phyloP scores from a whole-genome alignment of 139 green algal genomes.

The Ulvella scutata region DNA sequence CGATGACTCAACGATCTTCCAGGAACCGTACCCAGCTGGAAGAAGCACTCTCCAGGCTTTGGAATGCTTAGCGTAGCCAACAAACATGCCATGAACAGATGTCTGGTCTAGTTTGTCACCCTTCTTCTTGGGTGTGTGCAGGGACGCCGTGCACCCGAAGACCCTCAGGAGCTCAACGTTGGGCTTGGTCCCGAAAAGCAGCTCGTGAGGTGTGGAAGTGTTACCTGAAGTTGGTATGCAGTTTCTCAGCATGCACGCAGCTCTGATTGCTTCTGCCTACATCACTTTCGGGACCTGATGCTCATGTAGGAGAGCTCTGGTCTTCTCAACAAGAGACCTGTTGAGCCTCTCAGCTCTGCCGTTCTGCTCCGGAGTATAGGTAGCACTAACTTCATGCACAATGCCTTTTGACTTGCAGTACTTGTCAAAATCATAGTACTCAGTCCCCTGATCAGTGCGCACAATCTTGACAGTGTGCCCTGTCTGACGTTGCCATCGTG shows the following conservation, averaged over 20 bases:
- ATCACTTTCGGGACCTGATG: background rate
- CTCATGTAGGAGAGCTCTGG: background rate
- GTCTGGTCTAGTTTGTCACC: constrained; percentile 10
- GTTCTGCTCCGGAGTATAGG: constrained; percentile 15
- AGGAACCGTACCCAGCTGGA: background rate
- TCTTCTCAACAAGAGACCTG: constrained; percentile 3
- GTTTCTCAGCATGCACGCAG: background rate
- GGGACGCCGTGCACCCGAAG: constrained; percentile 10
- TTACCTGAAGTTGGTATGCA: background rate
- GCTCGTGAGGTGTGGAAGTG: constrained; percentile 4
- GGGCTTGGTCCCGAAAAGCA: constrained; percentile 7
- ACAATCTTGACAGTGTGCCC: background rate
- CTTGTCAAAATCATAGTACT: background rate
- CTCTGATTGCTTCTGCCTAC: background rate
- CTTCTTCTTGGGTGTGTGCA: background rate
- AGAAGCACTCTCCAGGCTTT: constrained; percentile 15
- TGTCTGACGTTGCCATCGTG: background rate
- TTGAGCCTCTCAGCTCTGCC: constrained; percentile 13
- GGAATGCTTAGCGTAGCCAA: constrained; percentile 6
- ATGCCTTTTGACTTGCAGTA: background rate
- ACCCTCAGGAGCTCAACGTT: constrained; percentile 8
- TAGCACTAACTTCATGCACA: background rate
- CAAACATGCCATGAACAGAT: background rate
- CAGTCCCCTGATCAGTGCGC: constrained; percentile 7
- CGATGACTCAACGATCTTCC: background rate